These are phyloP conservation scores for Pistacia integerrima DNA, from an alignment of 345 rosid species.

Conservation along the genomic window DNA sequence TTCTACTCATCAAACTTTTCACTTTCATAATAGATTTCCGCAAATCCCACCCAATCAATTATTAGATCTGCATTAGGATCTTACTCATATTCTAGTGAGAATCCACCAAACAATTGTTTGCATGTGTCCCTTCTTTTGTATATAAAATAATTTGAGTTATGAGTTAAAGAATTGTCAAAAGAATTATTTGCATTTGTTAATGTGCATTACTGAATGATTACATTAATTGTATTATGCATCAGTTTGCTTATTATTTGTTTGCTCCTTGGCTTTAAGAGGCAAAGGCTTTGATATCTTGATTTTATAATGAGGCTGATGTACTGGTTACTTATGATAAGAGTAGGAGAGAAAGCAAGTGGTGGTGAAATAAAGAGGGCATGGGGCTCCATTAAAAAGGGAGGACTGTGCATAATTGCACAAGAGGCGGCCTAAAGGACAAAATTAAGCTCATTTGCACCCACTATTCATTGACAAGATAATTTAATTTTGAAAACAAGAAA, in stretches of 20 bases:
- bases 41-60: constrained; percentile 27
- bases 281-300: not conserved
- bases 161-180: constrained; percentile 12
- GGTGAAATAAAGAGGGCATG: constrained; percentile 18
- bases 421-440: constrained; percentile 15
- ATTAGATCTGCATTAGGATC: constrained; percentile 18
- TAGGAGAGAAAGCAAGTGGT: constrained; percentile 12
- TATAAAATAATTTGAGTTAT: constrained; percentile 16
- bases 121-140: constrained; percentile 31
- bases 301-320: not conserved
- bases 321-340: not conserved
- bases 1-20: not conserved
- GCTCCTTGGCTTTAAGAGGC: not conserved
- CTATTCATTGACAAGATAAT: constrained; percentile 30
- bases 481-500: constrained; percentile 19
- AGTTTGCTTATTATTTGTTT: constrained; percentile 6
- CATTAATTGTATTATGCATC: not conserved
- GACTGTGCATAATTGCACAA: constrained; percentile 14
- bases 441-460: constrained; percentile 16
- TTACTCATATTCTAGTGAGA: constrained; percentile 3
- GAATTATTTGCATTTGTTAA: constrained; percentile 4
- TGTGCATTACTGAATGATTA: constrained; percentile 1
- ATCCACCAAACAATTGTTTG: constrained; percentile 27
- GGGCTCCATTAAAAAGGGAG: constrained; percentile 29
- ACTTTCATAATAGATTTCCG: constrained; percentile 13